Conservation (phyloP, 2,329 filamentous ascomycete species). For the Nakataea oryzae region DNA sequence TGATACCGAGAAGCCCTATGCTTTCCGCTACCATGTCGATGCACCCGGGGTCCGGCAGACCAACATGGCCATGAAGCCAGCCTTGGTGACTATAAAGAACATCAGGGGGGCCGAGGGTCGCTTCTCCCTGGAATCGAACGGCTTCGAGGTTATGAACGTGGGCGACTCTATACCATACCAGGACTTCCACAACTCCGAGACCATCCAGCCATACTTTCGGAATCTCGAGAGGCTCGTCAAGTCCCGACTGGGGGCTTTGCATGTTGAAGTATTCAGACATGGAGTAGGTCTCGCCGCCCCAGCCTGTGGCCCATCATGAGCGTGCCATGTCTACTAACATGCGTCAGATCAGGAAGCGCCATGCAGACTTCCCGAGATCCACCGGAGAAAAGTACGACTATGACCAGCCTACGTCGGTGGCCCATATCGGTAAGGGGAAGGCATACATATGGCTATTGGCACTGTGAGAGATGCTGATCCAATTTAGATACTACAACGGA, state of each 20-base stretch:
- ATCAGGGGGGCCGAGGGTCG: neutral
- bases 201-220: neutral
- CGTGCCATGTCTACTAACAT: neutral
- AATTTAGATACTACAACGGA: neutral
- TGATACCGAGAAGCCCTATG: neutral
- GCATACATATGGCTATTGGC: neutral
- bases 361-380: neutral
- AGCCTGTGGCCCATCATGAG: neutral
- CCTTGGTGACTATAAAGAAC: neutral
- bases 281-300: neutral
- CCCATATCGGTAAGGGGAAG: neutral
- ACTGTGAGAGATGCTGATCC: neutral
- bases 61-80: neutral
- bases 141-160: neutral
- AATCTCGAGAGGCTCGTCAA: neutral
- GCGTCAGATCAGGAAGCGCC: neutral
- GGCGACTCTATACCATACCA: neutral
- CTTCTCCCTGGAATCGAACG: neutral
- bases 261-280: neutral
- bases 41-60: neutral
- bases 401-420: neutral
- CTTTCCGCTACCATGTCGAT: neutral
- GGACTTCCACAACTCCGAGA: neutral
- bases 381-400: neutral
- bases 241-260: neutral